Conservation (phyloP, 1,284 basidiomycete species). For the Ganoderma multipileum region DNA sequence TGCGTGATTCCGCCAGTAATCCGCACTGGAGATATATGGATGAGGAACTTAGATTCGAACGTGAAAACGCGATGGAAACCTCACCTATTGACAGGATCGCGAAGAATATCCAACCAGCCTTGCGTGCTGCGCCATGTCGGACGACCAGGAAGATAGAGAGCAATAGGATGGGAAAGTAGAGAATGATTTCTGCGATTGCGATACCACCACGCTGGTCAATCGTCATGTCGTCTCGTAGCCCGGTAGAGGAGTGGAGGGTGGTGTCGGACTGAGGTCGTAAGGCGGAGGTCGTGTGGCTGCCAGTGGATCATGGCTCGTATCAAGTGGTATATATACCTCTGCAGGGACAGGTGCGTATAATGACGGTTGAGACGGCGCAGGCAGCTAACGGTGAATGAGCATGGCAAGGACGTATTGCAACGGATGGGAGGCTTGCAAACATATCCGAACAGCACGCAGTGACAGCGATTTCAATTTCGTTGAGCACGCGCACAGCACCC, state of each 20-base stretch:
- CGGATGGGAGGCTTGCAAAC: neutral
- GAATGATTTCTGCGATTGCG: slow-evolving; percentile 23
- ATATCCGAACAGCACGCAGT: neutral
- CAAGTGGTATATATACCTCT: neutral
- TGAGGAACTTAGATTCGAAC: neutral
- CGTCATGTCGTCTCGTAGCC: slow-evolving; percentile 2
- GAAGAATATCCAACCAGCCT: slow-evolving; percentile 26
- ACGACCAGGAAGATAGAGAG: slow-evolving; percentile 17
- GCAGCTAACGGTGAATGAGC: neutral
- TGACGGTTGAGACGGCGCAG: neutral
- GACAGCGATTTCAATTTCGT: neutral
- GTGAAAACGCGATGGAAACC: neutral
- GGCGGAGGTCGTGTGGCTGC: too few species aligned
- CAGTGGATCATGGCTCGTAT: neutral
- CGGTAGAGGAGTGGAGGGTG: neutral
- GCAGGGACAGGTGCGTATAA: neutral
- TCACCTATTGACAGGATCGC: slow-evolving; percentile 8
- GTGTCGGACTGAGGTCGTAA: neutral
- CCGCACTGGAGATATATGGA: slow-evolving; percentile 48
- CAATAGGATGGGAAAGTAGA: slow-evolving; percentile 25
- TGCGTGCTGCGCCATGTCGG: slow-evolving; percentile 22
- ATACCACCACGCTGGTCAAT: slow-evolving; percentile 28
- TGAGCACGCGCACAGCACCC: neutral
- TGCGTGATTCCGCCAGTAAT: slow-evolving; percentile 61
- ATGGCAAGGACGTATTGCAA: neutral